Base-by-base conservation (phyloP, 1,139 yeast genomes). In the Pichia sp. region DNA sequence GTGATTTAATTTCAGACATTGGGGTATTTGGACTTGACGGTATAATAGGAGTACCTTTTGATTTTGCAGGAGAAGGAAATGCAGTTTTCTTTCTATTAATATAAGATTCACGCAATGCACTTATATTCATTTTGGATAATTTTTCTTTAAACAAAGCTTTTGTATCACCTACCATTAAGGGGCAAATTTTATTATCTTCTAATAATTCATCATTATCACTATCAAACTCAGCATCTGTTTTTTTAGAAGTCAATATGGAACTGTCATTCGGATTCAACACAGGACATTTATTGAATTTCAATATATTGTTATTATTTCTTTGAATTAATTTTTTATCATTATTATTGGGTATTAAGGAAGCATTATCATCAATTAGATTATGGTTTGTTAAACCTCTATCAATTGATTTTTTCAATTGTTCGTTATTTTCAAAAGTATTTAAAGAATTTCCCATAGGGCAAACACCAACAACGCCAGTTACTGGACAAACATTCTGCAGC, bases 91-190 rank as follows among this genome's bases (percentile, higher is more conserved):
- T 40, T 27, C 30, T 41, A 5, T 39, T 33, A 25, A 30, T 41
- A 11, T n/a, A 27, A 3, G 56, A 43, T 25, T 58, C 64, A 46
- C 64, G 53, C 7, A 62, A 48, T 1, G 66, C 62, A 43, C 63
- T 57, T 3, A 60, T 53, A 32, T 61, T 61, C 62, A 61, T 60
- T 45, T 62, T 53, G 1, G 66, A 54, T 18, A 65, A 48, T 45
- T 60, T 63, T 47, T 64, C 68, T 39, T 64, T 62, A 52, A 62
- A 64, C 33, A 64, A 44, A 7, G 63, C 63, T 42, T 66, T 58
- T 4, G 66, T 69, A 52, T 68, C 73, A 39, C 71, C 71, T 39
- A 68, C 63, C 72, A 70, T 70, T 50, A 70, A 52, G 0, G 73
- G 73, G 48, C 72, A 70, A 7, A 68, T 70, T 48, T 66, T 67